phyloP scores from a whole-genome alignment of 1,284 basidiomycete genomes.

The Mycena sp. region DNA sequence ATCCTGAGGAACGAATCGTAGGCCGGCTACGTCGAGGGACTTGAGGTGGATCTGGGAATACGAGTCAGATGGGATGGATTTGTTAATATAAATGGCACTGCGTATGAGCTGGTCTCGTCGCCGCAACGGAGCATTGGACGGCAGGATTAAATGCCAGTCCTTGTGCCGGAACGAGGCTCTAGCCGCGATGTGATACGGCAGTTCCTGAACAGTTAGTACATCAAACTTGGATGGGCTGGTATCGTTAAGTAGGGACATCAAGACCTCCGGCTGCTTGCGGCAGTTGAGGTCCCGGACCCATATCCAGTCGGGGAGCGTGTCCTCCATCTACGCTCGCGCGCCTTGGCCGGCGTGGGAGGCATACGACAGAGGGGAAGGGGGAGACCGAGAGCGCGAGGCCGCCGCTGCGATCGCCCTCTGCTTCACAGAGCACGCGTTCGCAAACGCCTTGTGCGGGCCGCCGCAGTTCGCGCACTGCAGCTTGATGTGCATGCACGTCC shows the following conservation, averaged over 20 bases:
- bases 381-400: background rate
- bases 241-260: conserved; percentile 8
- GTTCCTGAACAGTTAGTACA: conserved; percentile 4
- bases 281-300: conserved; percentile 11
- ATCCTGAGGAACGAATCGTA: background rate
- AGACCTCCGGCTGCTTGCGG: no score
- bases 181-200: background rate
- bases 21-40: conserved; percentile 7
- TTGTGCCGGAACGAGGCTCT: background rate
- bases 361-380: background rate
- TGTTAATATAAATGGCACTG: conserved; percentile 6
- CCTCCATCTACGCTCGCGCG: conserved; percentile 1
- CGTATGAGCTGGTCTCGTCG: conserved; percentile 9
- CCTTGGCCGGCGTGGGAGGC: no score
- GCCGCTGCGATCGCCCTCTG: background rate
- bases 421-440: conserved; percentile 1
- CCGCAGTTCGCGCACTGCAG: conserved; percentile 8
- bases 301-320: background rate
- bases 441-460: conserved; percentile 1
- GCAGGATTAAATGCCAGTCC: conserved; percentile 5
- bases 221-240: conserved; percentile 5
- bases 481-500: conserved; percentile 5
- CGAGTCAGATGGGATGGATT: conserved; percentile 6
- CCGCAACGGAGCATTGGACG: background rate
- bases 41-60: conserved; percentile 7